Base-by-base conservation (phyloP, 148 eudicot species). In the Rhododendron ferrugineum region DNA sequence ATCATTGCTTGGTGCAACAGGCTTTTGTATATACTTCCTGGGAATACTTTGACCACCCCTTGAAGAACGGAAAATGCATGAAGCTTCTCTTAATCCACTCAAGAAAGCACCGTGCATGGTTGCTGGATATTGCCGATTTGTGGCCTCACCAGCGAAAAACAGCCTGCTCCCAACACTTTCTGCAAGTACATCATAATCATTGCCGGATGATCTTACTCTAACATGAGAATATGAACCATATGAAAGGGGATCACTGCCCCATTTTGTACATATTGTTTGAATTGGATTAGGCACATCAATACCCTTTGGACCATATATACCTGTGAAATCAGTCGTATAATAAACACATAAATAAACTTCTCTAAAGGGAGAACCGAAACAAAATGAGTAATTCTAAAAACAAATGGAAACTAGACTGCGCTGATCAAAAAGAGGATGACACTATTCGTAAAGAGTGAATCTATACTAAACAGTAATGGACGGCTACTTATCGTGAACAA, bases 91-190 rank as follows among this genome's bases (percentile, higher is more conserved):
- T 85, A 94, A 90, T 72, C 98, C 98, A 88, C 96, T 94, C 81
- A 94, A 83, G 85, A 92, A 93, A 36, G 98, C 98, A 82, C 98
- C 98, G n/a, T 96, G 98, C 98, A 96, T 96, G 70, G 93, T 96
- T 82, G 98, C 98, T 22, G 96, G 98, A 83, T 94, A 89, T 87
- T 94, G 89, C 85, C 95, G 87, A 85, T 73, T 92, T 58, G 98
- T 96, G 72, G 98, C 98, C 87, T 96, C 98, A 82, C 98, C 98
- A 46, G 95, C 98, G 84, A 96, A 96, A 86, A 93, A 96, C 82
- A 96, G 87, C 46, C 91, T 91, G 88, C 83, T 86, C 18, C 86
- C 92, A 11, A 96, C 90, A 78, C 90, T 94, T 90, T 96, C 98
- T 58, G 98, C 96, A 42, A 96, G 89, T 85, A 91, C 72, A 76